A percentile compares a stretch with the other conserved stretches of the same genome.
Conservation (phyloP, 345 rosid species). For the Acer yangbiense region DNA sequence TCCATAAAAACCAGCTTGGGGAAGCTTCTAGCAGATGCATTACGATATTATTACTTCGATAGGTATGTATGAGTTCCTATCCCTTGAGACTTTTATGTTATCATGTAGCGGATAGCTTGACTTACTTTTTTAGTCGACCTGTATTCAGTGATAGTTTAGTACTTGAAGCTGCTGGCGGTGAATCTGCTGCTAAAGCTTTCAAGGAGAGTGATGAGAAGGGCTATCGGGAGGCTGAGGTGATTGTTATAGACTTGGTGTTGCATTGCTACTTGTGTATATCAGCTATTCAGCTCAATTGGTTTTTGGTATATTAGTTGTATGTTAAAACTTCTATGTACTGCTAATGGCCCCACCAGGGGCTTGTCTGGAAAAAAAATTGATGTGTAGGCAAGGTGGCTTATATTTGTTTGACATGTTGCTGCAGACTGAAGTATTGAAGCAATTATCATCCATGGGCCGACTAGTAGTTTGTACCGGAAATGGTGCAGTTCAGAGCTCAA, state of each 20-base stretch:
- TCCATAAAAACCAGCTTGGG: constrained; percentile 62
- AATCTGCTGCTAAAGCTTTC: constrained; percentile 50
- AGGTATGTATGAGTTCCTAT: constrained; percentile 44
- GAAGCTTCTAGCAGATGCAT: constrained; percentile 60
- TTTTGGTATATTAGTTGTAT: not conserved
- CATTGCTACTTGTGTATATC: constrained; percentile 2
- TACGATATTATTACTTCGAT: constrained; percentile 80
- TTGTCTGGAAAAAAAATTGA: not conserved
- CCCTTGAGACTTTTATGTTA: not conserved
- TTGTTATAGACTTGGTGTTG: not conserved
- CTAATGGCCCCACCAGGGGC: no score
- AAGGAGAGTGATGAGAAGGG: constrained; percentile 71
- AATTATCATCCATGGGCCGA: constrained; percentile 80
- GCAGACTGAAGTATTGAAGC: constrained; percentile 85
- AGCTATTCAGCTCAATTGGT: not conserved
- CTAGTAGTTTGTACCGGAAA: constrained; percentile 87
- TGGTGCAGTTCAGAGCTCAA: constrained; percentile 78
- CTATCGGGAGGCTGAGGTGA: constrained; percentile 75
- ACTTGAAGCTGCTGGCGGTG: constrained; percentile 83
- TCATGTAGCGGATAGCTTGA: not conserved
- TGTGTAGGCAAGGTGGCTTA: not conserved
- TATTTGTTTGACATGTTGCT: constrained; percentile 23
- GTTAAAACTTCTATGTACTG: not conserved
- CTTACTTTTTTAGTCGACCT: constrained; percentile 17
- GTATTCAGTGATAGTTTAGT: constrained; percentile 74